These are phyloP conservation scores for Fomes fomentarius DNA, from an alignment of 1,284 basidiomycete genomes.

Conservation along the genomic window DNA sequence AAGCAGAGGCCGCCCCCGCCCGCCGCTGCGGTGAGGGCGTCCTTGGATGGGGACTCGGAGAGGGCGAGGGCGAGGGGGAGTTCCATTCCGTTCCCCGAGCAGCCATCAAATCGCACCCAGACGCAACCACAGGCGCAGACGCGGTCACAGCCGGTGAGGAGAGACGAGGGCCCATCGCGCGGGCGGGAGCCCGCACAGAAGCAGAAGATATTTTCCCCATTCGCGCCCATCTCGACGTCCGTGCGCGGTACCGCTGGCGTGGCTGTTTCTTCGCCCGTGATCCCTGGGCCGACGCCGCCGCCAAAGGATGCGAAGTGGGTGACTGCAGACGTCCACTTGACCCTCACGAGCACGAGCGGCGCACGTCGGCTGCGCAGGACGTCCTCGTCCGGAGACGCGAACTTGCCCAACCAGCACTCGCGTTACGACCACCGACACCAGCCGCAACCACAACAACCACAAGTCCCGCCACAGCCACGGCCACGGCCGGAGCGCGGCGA, in stretches of 20 bases:
- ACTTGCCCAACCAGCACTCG: slow-evolving; percentile 1
- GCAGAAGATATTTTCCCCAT: slow-evolving; percentile 4
- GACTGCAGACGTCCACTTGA: neutral
- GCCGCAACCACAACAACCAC: no score
- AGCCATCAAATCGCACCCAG: neutral
- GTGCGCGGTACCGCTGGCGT: no score
- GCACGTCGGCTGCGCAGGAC: slow-evolving; percentile 1
- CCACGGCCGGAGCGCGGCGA: no score
- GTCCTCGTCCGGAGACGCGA: slow-evolving; percentile 12
- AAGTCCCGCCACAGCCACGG: no score
- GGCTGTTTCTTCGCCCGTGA: no score
- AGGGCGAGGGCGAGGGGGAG: neutral
- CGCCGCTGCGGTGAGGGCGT: neutral
- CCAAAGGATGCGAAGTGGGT: slow-evolving; percentile 1
- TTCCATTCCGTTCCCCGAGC: slow-evolving; percentile 10
- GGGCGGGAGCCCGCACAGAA: neutral
- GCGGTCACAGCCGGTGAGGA: no score
- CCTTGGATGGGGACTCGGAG: neutral
- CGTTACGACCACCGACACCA: no score
- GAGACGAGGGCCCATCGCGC: neutral
- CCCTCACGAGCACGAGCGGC: neutral
- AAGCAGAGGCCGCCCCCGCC: slow-evolving; percentile 9
- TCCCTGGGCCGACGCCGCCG: neutral
- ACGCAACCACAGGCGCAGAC: no score
- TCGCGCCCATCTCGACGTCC: neutral